Evolutionary conservation across 352 stramenopile species (phyloP), one percentile per base, ranked within the genome.

Genomic region (Achlya hypogyna): DNA sequence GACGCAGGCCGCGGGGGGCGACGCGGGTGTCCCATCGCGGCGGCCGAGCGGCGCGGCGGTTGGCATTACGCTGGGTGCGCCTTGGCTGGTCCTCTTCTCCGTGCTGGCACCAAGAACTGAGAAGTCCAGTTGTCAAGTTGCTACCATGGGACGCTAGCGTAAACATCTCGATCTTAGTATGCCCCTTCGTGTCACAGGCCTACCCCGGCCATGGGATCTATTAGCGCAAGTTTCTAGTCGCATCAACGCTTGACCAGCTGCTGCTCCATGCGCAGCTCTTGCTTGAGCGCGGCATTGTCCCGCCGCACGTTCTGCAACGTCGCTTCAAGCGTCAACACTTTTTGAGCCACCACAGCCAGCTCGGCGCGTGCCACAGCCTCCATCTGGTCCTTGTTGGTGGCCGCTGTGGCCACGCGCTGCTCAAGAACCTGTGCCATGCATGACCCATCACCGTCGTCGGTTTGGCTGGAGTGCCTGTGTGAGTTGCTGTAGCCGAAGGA

Each of bases 241-340:
- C n/a, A 45, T 9, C n/a, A 1, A 20, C 49, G 31, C 31, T 40
- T 58, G 12, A 67, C 29, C 2, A 67, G 27, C 38, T 56, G 42
- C 23, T 67, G 60, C 51, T 67, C 47, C n/a, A 67, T 34, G 32
- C 60, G 60, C 51, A 54, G 51, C 38, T 67, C 60, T 43, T 67
- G 60, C 38, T 67, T 67, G 28, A 67, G 34, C 22, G 42, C 47
- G 16, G 32, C 27, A 28, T 67, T 67, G 12, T 67, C 60, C 9
- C 23, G 18, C 16, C 40, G 40, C 32, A 67, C 25, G 9, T 22
- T 6, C 27, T 47, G 9, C 22, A 23, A 20, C 9, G 23, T 23
- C 9, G 43, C 42, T 9, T 59, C 28, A 14, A 22, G 18, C 28
- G 38, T 23, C 31, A 22, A n/a, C 22, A 59, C 18, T 38, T 67